Evolutionary conservation across 257 asterid genomes (phyloP).

Genomic region (Solanum pinnatisectum): DNA sequence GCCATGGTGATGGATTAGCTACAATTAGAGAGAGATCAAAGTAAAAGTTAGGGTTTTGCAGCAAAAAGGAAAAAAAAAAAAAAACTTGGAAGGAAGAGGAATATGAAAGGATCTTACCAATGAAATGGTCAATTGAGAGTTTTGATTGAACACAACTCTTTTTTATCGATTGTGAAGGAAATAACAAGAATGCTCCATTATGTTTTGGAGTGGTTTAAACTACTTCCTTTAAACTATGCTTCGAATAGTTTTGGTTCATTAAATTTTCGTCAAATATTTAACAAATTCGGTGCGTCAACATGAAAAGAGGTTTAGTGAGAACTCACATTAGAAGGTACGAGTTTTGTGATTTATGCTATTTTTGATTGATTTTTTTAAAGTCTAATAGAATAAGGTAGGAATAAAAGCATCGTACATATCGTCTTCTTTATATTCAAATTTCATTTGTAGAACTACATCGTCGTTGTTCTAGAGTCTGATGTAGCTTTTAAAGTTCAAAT

Average conservation of each 20-base stretch:
- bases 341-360: not conserved
- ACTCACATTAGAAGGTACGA: too few relatives aligned
- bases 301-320: not conserved
- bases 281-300: too few relatives aligned
- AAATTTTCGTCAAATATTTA: too few relatives aligned
- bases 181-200: not conserved
- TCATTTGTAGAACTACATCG: not conserved
- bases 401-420: too few relatives aligned
- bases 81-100: not conserved
- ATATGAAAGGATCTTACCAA: not conserved
- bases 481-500: too few relatives aligned
- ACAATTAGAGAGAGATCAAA: not conserved
- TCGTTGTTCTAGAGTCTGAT: not conserved
- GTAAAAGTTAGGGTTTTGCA: not conserved
- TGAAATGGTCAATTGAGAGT: not conserved
- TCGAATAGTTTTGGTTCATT: too few relatives aligned
- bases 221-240: not conserved
- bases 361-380: too few relatives aligned
- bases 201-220: not conserved
- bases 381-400: too few relatives aligned
- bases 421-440: too few relatives aligned
- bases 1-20: conserved; percentile 14
- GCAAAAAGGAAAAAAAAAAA: not conserved
- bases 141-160: not conserved
- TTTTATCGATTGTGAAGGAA: not conserved